Conservation (phyloP, 2,329 filamentous ascomycete species). For the Paecilomyces dactylethromorphus region DNA sequence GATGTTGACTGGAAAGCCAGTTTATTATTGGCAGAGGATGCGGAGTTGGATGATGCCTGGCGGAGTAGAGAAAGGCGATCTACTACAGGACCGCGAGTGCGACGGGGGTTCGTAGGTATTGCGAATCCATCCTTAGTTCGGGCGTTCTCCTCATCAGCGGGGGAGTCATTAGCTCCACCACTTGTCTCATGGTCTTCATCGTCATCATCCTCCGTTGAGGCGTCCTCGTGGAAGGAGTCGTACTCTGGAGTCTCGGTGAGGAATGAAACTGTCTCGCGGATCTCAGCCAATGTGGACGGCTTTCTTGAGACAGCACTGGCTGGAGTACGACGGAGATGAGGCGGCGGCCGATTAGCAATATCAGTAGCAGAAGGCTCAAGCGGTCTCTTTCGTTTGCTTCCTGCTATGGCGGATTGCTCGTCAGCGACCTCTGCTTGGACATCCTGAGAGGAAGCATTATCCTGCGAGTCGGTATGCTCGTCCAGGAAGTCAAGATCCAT, state of each 20-base stretch:
- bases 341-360: slow-evolving; percentile 47
- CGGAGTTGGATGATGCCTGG: slow-evolving; percentile 39
- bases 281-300: slow-evolving; percentile 69
- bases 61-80: slow-evolving; percentile 39
- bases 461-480: slow-evolving; percentile 36
- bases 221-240: slow-evolving; percentile 49
- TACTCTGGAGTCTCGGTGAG: slow-evolving; percentile 64
- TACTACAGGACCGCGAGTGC: slow-evolving; percentile 35
- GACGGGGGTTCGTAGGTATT: slow-evolving; percentile 28
- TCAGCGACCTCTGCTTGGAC: slow-evolving; percentile 11
- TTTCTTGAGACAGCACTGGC: slow-evolving; percentile 52
- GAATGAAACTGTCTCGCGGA: slow-evolving; percentile 75
- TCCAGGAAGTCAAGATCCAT: slow-evolving; percentile 72
- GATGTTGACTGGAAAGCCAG: slow-evolving; percentile 26
- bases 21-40: slow-evolving; percentile 20
- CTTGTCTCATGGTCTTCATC: slow-evolving; percentile 43
- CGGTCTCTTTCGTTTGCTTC: slow-evolving; percentile 33
- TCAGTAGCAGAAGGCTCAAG: slow-evolving; percentile 35
- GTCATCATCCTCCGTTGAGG: slow-evolving; percentile 43
- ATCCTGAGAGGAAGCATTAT: slow-evolving; percentile 21
- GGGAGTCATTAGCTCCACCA: slow-evolving; percentile 16
- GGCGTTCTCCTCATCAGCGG: slow-evolving; percentile 16
- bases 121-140: slow-evolving; percentile 17
- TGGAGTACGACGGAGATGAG: slow-evolving; percentile 56
- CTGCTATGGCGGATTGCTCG: slow-evolving; percentile 11